phyloP scores from a whole-genome alignment of 306 rosid species.

The Pyrus communis region DNA sequence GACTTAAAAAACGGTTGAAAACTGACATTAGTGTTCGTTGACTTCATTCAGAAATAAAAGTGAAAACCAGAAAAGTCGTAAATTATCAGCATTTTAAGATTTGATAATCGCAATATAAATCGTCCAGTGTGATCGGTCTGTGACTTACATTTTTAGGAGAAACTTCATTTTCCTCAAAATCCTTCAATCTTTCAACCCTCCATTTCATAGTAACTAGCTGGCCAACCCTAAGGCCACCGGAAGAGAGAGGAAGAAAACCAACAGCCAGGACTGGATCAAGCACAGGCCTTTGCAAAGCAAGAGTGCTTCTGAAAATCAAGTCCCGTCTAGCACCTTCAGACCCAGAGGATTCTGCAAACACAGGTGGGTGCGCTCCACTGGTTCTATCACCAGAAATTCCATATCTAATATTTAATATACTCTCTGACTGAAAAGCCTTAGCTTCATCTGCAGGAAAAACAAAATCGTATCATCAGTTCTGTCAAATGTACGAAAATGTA shows the following conservation, averaged over 20 bases:
- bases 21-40: background rate
- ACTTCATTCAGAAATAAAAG: background rate
- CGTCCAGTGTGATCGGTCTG: background rate
- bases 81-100: background rate
- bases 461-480: background rate
- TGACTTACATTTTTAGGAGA: constrained; percentile 55
- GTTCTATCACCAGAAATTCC: constrained; percentile 77
- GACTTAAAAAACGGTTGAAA: background rate
- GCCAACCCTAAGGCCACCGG: constrained; percentile 80
- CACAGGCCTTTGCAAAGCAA: constrained; percentile 87
- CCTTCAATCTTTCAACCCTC: constrained; percentile 88
- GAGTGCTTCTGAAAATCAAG: constrained; percentile 72
- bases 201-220: constrained; percentile 86
- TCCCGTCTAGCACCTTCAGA: constrained; percentile 46
- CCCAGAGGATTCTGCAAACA: constrained; percentile 32
- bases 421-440: constrained; percentile 40
- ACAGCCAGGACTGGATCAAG: constrained; percentile 92
- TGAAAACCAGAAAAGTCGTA: background rate
- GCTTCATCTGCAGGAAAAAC: constrained; percentile 40
- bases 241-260: constrained; percentile 96
- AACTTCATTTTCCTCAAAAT: constrained; percentile 46
- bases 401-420: constrained; percentile 74
- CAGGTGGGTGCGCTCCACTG: constrained; percentile 85
- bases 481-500: background rate
- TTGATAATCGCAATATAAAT: background rate